Percentiles rank a stretch among this genome's conserved stretches.
phyloP scores from a whole-genome alignment of 1,139 yeast species.

The Scheffersomyces segobiensis region DNA sequence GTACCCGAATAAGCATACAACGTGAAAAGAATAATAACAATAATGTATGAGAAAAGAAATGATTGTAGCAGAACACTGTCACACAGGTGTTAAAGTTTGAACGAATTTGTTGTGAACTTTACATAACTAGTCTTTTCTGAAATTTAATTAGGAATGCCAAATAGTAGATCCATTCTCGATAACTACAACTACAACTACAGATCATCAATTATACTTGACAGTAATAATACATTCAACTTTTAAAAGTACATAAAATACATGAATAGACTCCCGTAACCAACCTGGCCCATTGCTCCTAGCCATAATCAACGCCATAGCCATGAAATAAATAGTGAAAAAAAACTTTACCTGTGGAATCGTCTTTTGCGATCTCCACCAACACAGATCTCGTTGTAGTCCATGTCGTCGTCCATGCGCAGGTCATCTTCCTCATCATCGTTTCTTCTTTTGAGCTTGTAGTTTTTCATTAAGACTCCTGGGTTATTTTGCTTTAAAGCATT shows the following conservation, averaged over 20 bases:
- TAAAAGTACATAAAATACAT: not conserved
- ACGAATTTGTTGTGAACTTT: no score
- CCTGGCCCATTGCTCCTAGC: not conserved
- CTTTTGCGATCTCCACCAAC: constrained; percentile 10
- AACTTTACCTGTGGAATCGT: constrained; percentile 4
- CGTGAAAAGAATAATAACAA: not conserved
- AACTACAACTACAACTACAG: not conserved
- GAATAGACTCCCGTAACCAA: not conserved
- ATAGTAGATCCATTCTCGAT: no score
- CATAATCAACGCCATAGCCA: not conserved
- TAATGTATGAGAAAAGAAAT: not conserved
- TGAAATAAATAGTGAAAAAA: not conserved
- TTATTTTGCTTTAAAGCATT: constrained; percentile 27
- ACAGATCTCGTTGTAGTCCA: constrained; percentile 5
- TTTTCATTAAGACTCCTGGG: constrained; percentile 31
- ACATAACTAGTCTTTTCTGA: no score
- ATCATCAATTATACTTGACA: no score
- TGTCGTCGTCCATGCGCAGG: constrained; percentile 6
- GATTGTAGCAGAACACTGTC: not conserved
- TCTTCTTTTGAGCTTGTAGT: constrained; percentile 34
- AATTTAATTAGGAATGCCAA: no score
- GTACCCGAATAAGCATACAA: constrained; percentile 10
- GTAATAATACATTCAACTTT: not conserved
- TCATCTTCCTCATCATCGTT: constrained; percentile 17
- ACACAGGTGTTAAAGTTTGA: not conserved